Percentiles rank a stretch among this genome's conserved stretches.
These are phyloP conservation scores for Suillus plorans DNA, from an alignment of 768 basidiomycete species.

Conservation along the genomic window DNA sequence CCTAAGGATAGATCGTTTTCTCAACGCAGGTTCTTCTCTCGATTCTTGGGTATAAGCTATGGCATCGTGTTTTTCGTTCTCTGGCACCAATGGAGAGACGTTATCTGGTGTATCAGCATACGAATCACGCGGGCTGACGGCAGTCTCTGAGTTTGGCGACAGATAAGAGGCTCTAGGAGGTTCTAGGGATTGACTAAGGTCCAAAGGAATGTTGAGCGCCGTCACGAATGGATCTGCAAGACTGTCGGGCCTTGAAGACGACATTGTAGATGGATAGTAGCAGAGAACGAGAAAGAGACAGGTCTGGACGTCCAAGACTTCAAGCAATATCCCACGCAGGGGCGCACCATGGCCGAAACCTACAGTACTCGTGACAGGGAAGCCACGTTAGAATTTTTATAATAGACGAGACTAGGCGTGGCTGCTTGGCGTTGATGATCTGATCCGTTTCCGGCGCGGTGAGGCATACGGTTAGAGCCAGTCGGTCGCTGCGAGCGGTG, in stretches of 20 bases:
- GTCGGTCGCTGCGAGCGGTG: background rate
- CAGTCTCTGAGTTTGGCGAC: slow-evolving; percentile 19
- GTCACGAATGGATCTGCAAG: slow-evolving; percentile 15
- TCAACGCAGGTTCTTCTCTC: background rate
- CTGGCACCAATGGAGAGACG: slow-evolving; percentile 24
- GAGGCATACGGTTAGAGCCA: background rate
- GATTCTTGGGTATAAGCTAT: slow-evolving; percentile 9
- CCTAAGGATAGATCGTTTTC: slow-evolving; percentile 18
- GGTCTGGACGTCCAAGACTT: background rate
- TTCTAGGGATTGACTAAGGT: slow-evolving; percentile 5
- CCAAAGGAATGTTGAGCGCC: slow-evolving; percentile 12
- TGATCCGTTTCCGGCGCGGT: background rate
- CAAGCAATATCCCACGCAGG: background rate
- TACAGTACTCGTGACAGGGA: background rate
- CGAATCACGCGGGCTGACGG: slow-evolving; percentile 23
- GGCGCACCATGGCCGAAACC: background rate
- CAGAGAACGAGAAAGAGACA: no score
- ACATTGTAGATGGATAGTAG: background rate
- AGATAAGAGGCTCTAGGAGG: slow-evolving; percentile 29
- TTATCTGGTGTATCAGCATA: slow-evolving; percentile 21
- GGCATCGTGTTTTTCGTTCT: slow-evolving; percentile 16
- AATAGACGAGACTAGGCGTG: background rate
- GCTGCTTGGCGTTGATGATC: background rate
- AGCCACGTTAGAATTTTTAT: background rate
- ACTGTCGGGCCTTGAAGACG: slow-evolving; percentile 21